These are phyloP conservation scores for Zoysia japonica DNA, from an alignment of 176 grass and related monocot genomes.

Conservation along the genomic window DNA sequence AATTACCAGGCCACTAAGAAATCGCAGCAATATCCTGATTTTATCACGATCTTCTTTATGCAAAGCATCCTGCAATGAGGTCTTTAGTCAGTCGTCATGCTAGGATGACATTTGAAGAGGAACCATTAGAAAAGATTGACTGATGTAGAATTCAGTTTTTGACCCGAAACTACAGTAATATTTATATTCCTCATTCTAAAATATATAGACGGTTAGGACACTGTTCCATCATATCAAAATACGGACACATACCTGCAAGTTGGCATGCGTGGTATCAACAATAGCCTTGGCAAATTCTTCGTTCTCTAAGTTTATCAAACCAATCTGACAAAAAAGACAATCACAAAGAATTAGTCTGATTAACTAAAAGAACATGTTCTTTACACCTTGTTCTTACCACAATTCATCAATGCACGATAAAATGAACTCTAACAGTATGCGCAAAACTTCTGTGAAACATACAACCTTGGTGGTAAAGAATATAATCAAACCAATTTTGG, in stretches of 20 bases:
- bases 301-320: conserved; percentile 96
- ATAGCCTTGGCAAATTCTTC: conserved; percentile 82
- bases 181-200: conserved; percentile 3
- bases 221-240: conserved; percentile 4
- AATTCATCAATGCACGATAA: not conserved
- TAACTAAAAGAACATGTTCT: conserved; percentile 23
- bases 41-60: conserved; percentile 73
- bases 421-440: conserved; percentile 14
- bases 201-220: not conserved
- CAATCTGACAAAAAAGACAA: conserved; percentile 62
- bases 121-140: conserved; percentile 7
- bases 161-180: not conserved
- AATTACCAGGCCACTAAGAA: conserved; percentile 87
- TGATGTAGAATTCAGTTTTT: not conserved
- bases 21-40: conserved; percentile 87
- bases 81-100: conserved; percentile 5
- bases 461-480: conserved; percentile 20
- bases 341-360: conserved; percentile 22
- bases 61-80: conserved; percentile 76
- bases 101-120: conserved; percentile 4
- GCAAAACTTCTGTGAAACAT: conserved; percentile 1
- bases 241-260: conserved; percentile 57
- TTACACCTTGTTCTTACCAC: conserved; percentile 8
- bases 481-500: not conserved
- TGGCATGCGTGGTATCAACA: conserved; percentile 64